These are phyloP conservation scores for Coemansia sp. DNA, from an alignment of 192 early-diverging fungal species.

Conservation along the genomic window DNA sequence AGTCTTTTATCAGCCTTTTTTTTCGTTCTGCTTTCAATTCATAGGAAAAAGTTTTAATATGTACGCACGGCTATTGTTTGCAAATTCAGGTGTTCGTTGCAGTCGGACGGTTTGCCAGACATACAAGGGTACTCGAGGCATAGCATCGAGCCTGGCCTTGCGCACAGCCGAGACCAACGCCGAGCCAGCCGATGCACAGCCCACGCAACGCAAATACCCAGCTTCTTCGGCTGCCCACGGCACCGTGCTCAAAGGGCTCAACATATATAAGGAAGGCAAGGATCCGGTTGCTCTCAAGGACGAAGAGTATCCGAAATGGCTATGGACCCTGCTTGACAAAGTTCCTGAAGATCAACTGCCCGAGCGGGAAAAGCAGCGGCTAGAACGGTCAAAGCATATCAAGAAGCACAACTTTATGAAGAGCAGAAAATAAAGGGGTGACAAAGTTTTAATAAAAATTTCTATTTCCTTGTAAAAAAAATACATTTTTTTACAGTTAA, in stretches of 20 bases:
- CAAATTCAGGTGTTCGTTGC: conserved; percentile 1
- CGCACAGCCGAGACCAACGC: conserved; percentile 1
- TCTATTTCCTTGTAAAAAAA: conserved; percentile 6
- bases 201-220: neutral
- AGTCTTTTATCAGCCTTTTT: neutral
- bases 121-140: neutral
- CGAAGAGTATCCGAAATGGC: conserved; percentile 86
- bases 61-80: conserved; percentile 4
- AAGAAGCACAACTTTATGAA: conserved; percentile 75
- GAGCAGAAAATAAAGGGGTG: conserved; percentile 64
- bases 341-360: conserved; percentile 17
- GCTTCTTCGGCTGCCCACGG: conserved; percentile 67
- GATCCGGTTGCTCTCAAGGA: conserved; percentile 86
- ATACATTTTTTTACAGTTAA: neutral
- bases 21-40: neutral
- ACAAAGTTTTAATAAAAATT: neutral
- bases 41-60: neutral
- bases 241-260: conserved; percentile 80
- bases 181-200: neutral
- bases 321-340: conserved; percentile 80
- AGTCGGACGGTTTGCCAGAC: neutral
- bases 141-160: neutral
- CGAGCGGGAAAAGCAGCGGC: conserved; percentile 61
- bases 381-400: conserved; percentile 60
- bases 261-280: conserved; percentile 76